Evolutionary conservation across 1,139 yeast genomes (phyloP), one percentile per base, ranked within the genome.

Genomic region (Scheffersomyces titani): DNA sequence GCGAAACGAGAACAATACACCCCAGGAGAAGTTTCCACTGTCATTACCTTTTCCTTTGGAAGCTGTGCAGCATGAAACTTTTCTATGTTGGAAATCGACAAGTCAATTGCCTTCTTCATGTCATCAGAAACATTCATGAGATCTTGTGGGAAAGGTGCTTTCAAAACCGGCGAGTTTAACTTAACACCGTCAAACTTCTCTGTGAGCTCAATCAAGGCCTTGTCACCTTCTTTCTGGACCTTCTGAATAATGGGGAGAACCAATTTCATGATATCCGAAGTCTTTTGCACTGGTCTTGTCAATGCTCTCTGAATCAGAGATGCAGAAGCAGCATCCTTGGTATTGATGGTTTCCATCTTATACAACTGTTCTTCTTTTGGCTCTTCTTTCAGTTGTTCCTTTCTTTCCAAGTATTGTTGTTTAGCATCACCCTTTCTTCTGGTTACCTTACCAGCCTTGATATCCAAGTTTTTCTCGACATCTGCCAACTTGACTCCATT

Each of bases 341-440:
- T 83, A 57, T 84, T 78, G 45, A 91, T 78, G 54, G 89, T 84
- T 57, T 82, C 79, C 85, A 94, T 84, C 59, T 80, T 75, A 64
- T 90, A 91, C 51, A 72, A 74, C 20, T 65, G 80, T 52, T 71
- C 68, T 20, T 63, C 64, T 19, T 70, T 65, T 40, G 58, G 52
- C 18, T 21, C 30, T 20, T 56, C 63, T 51, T 61, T 56, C 18
- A 59, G 53, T 20, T 69, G 68, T 54, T 70, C 65, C 30, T 69
- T 61, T 22, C 62, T 63, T 50, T 72, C 71, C 69, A 86, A 53
- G 59, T 80, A 94, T 68, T 87, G 86, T 47, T 91, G 88, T 75
- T 94, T 94, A 44, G 99, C 98, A 74, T 94, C 97, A 54, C 99
- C 99, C 73, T 88, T 89, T 72, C 99, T 85, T 76, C 99, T 86